A percentile compares a stretch with the other conserved stretches of the same genome.
Conservation (phyloP, 1,284 basidiomycete genomes). For the Rhodotorula sp. region DNA sequence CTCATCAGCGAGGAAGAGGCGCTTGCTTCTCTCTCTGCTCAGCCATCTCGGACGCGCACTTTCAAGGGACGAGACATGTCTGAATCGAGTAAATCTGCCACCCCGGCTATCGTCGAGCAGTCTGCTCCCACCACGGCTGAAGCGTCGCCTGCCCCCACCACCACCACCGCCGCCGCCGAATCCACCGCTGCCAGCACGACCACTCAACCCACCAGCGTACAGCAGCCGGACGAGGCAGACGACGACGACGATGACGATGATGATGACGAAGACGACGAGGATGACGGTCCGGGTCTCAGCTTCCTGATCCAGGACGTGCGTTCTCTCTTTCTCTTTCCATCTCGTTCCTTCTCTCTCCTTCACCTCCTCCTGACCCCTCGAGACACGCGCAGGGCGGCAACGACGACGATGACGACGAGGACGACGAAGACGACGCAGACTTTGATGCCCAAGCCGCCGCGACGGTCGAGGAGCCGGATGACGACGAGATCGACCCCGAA, state of each 20-base stretch:
- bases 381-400: constrained; percentile 4
- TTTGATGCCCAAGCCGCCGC: constrained; percentile 20
- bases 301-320: constrained; percentile 33
- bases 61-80: neutral
- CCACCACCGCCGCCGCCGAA: constrained; percentile 4
- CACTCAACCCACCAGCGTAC: constrained; percentile 4
- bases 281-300: constrained; percentile 35
- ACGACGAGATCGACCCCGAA: constrained; percentile 28
- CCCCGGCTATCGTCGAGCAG: neutral
- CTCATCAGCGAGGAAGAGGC: too few species aligned
- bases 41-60: too few species aligned
- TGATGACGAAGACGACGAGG: constrained; percentile 28
- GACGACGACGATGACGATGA: constrained; percentile 18
- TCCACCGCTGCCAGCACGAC: neutral
- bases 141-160: neutral
- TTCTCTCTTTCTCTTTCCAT: neutral
- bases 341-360: neutral
- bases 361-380: neutral
- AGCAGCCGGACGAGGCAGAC: constrained; percentile 14
- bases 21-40: too few species aligned
- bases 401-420: constrained; percentile 30
- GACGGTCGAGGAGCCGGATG: constrained; percentile 34
- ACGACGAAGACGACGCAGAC: constrained; percentile 35
- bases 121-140: neutral
- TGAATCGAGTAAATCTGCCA: neutral